phyloP scores from a whole-genome alignment of 768 basidiomycete genomes.

The Pleurotus pulmonarius region DNA sequence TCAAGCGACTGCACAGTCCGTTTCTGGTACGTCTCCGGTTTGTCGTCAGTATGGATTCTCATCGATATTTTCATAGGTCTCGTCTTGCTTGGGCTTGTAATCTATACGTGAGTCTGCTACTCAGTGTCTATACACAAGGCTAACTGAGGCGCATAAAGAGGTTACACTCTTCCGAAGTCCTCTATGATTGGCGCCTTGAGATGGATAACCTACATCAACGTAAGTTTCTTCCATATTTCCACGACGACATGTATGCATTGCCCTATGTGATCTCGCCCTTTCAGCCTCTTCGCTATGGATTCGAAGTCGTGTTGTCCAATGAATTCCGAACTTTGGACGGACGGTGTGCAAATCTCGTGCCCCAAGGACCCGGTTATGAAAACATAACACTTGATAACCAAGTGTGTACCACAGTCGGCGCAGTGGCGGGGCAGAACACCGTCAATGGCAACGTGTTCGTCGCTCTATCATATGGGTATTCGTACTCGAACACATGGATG shows the following conservation, averaged over 20 bases:
- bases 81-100: conserved; percentile 43
- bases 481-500: conserved; percentile 10
- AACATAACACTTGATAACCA: conserved; percentile 42
- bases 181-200: conserved; percentile 49
- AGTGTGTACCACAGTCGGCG: conserved; percentile 53
- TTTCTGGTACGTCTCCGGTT: too few species aligned
- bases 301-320: conserved; percentile 57
- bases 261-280: too few species aligned
- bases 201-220: conserved; percentile 53
- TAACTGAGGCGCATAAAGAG: too few species aligned
- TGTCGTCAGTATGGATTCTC: too few species aligned
- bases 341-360: conserved; percentile 36
- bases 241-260: too few species aligned
- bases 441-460: conserved; percentile 44
- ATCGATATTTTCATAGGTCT: too few species aligned
- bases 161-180: conserved; percentile 47
- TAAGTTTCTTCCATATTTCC: too few species aligned
- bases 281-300: conserved; percentile 51
- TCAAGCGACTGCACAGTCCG: conserved; percentile 45
- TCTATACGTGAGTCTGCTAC: conserved; percentile 29
- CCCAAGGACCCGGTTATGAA: conserved; percentile 41
- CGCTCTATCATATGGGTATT: conserved; percentile 35
- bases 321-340: conserved; percentile 56
- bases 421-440: conserved; percentile 38
- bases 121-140: neutral